A percentile compares a stretch with the other conserved stretches of the same genome.
Evolutionary conservation across 768 basidiomycete species (phyloP).

Genomic region (Leucosporidium creatinivorum): DNA sequence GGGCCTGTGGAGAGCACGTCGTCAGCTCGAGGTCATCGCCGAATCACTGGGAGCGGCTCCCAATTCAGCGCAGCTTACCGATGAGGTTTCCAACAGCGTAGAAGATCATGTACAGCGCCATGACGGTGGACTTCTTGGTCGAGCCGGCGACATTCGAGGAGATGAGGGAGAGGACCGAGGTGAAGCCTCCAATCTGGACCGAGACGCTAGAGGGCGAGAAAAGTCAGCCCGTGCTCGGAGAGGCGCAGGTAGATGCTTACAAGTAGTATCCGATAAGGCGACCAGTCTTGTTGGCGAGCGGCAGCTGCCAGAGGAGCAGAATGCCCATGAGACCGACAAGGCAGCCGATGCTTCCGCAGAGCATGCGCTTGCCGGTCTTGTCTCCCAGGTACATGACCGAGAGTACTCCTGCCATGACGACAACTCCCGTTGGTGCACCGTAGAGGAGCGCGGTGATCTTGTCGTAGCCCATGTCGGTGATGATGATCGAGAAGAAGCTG

Average conservation of each 20-base stretch:
- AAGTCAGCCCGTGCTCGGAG: no score
- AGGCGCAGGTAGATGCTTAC: background rate
- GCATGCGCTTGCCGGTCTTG: constrained; percentile 3
- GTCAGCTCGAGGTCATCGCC: background rate
- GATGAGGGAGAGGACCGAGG: constrained; percentile 22
- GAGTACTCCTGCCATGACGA: constrained; percentile 7
- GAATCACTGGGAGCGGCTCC: no score
- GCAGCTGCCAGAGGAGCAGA: constrained; percentile 21
- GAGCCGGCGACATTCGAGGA: constrained; percentile 29
- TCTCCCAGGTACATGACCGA: constrained; percentile 14
- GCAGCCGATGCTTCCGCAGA: constrained; percentile 11
- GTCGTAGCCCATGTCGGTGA: constrained; percentile 13
- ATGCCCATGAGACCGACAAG: constrained; percentile 13
- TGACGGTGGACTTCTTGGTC: constrained; percentile 29
- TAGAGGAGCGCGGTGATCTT: constrained; percentile 18
- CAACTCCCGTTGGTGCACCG: constrained; percentile 15
- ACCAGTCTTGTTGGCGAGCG: constrained; percentile 13
- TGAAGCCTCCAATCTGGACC: constrained; percentile 17
- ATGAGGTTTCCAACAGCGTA: constrained; percentile 30
- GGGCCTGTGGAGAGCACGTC: background rate
- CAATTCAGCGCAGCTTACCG: background rate
- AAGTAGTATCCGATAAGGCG: constrained; percentile 26
- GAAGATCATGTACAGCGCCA: constrained; percentile 17
- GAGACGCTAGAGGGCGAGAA: background rate
- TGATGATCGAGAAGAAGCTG: constrained; percentile 24